Evolutionary conservation across 2,329 filamentous ascomycete genomes (phyloP).

Genomic region (Fusarium sp.): DNA sequence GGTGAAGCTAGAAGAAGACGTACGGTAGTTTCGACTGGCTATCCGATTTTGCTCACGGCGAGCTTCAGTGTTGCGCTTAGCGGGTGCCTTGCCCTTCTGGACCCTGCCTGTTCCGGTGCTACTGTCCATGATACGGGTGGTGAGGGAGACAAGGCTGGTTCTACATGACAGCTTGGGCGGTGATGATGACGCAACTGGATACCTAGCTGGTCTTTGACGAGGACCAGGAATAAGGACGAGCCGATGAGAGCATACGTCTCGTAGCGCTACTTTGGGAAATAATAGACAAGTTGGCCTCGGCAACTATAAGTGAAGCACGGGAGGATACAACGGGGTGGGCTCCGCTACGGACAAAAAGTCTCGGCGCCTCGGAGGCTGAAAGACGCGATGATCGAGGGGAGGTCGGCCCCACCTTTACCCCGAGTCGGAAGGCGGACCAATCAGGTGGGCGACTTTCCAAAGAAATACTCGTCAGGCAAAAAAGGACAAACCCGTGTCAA

Average conservation of each 20-base stretch:
- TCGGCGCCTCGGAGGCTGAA: neutral
- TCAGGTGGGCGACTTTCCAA: slow-evolving; percentile 6
- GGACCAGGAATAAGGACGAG: too few species aligned
- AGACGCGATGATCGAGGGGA: neutral
- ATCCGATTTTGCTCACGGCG: slow-evolving; percentile 49
- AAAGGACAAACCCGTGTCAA: neutral
- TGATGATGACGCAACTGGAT: neutral
- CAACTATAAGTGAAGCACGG: neutral
- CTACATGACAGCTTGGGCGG: neutral
- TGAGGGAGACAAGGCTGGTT: neutral
- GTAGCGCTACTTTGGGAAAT: too few species aligned
- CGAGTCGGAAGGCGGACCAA: slow-evolving; percentile 14
- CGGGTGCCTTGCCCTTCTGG: slow-evolving; percentile 35
- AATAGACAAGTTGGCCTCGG: too few species aligned
- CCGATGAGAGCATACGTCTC: too few species aligned
- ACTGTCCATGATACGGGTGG: slow-evolving; percentile 31
- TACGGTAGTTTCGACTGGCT: slow-evolving; percentile 52
- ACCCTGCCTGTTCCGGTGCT: slow-evolving; percentile 6
- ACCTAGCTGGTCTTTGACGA: too few species aligned
- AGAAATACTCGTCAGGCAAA: neutral
- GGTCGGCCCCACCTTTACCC: slow-evolving; percentile 8
- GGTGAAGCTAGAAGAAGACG: slow-evolving; percentile 31
- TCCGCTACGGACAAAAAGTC: neutral
- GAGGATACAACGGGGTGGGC: neutral
- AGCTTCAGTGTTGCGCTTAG: slow-evolving; percentile 45